Conservation (phyloP, 179 eudicot genomes). For the Camellia oleifera region DNA sequence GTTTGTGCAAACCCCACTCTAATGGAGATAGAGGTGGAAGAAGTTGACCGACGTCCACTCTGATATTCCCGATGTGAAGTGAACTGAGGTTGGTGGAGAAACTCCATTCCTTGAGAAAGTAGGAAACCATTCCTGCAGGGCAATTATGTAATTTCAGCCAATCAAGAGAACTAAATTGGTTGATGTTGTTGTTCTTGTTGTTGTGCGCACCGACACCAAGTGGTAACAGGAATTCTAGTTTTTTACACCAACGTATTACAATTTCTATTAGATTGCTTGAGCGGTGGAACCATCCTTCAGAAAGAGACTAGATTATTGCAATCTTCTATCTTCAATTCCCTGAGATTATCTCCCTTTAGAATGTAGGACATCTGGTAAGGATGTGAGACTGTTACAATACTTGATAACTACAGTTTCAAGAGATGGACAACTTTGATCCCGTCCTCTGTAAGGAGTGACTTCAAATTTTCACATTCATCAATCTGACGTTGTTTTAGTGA, state of each 20-base stretch:
- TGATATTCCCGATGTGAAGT: background rate
- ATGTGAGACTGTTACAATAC: background rate
- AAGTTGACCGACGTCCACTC: background rate
- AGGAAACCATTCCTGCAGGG: background rate
- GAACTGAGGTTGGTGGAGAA: background rate
- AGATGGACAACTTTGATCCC: conserved; percentile 7
- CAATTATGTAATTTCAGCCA: background rate
- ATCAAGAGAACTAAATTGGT: background rate
- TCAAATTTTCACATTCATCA: background rate
- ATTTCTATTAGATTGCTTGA: background rate
- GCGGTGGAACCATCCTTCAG: conserved; percentile 3
- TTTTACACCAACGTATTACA: background rate
- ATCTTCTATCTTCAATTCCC: background rate
- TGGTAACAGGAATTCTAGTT: background rate
- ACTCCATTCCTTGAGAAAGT: background rate
- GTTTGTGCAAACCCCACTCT: background rate
- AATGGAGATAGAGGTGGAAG: background rate
- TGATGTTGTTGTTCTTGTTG: background rate
- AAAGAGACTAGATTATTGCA: background rate
- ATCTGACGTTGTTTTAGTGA: background rate
- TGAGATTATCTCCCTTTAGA: background rate
- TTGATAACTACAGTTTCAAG: background rate
- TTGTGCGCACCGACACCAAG: background rate
- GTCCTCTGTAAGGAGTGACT: background rate
- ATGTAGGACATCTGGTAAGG: background rate